A percentile compares a stretch with the other conserved stretches of the same genome.
Evolutionary conservation across 192 early-diverging fungal genomes (phyloP).

Genomic region (Umbelopsis sp.): DNA sequence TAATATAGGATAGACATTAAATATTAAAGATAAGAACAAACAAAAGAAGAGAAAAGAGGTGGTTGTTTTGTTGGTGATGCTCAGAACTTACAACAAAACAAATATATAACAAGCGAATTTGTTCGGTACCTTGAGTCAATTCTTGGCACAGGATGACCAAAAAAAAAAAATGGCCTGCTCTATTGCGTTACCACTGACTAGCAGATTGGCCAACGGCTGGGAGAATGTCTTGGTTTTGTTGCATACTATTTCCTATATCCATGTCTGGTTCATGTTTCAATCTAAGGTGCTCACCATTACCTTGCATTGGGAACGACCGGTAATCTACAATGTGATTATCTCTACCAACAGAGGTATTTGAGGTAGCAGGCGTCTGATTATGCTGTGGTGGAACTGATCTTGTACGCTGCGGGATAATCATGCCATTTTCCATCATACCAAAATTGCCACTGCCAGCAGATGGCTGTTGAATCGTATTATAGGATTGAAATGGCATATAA

Average conservation of each 20-base stretch:
- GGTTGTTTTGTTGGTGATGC: neutral
- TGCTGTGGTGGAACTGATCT: slow-evolving; percentile 14
- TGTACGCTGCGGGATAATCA: slow-evolving; percentile 15
- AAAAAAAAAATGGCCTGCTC: neutral
- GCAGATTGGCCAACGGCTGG: slow-evolving; percentile 6
- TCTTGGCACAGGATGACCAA: too few species aligned
- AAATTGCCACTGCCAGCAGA: slow-evolving; percentile 20
- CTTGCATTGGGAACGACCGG: slow-evolving; percentile 6
- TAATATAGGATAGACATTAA: slow-evolving; percentile 5
- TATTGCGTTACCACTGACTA: neutral
- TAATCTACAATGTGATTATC: slow-evolving; percentile 12
- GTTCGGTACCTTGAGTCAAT: neutral
- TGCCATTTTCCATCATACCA: slow-evolving; percentile 10
- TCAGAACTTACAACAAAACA: neutral
- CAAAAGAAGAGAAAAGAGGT: neutral
- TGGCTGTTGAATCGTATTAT: slow-evolving; percentile 7
- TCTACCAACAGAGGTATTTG: neutral
- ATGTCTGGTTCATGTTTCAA: slow-evolving; percentile 20
- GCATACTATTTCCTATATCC: neutral
- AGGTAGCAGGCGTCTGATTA: neutral
- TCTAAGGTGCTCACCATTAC: slow-evolving; percentile 4
- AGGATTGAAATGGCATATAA: slow-evolving; percentile 22
- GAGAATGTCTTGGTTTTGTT: neutral
- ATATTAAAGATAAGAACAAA: slow-evolving; percentile 8
- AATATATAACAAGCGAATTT: neutral